These are phyloP conservation scores for Pleurotus pulmonarius DNA, from an alignment of 768 basidiomycete species.

Conservation along the genomic window DNA sequence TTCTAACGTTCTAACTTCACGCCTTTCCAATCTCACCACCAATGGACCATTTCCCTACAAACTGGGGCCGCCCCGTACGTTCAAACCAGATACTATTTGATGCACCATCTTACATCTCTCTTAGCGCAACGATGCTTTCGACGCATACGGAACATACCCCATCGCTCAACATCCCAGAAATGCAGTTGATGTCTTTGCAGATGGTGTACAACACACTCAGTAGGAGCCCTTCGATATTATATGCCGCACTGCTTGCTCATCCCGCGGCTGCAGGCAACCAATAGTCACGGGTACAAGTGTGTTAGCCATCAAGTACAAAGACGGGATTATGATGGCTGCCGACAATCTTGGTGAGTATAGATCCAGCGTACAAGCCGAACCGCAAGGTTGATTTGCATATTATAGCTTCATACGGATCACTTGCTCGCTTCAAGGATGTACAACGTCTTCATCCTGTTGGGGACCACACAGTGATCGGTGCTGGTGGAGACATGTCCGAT, in stretches of 20 bases:
- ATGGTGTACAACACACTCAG: constrained; percentile 81
- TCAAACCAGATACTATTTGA: not conserved
- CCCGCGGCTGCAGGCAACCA: constrained; percentile 58
- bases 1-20: not conserved
- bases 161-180: constrained; percentile 57
- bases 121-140: constrained; percentile 72
- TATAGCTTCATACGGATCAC: constrained; percentile 91
- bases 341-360: constrained; percentile 82
- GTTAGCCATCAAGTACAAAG: constrained; percentile 90
- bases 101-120: not conserved
- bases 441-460: constrained; percentile 86
- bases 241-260: not conserved
- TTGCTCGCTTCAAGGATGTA: constrained; percentile 94
- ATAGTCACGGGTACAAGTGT: constrained; percentile 98
- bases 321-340: constrained; percentile 97
- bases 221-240: constrained; percentile 25
- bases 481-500: constrained; percentile 96
- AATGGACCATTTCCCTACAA: constrained; percentile 84
- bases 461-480: constrained; percentile 81
- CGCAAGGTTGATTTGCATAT: not conserved
- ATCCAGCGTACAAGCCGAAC: not conserved
- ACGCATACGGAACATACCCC: constrained; percentile 77
- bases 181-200: constrained; percentile 51
- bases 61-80: constrained; percentile 79
- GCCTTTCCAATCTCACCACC: constrained; percentile 7